Evolutionary conservation across 768 basidiomycete genomes (phyloP), one percentile per base, ranked within the genome.

Genomic region (Lepiota subincarnata): DNA sequence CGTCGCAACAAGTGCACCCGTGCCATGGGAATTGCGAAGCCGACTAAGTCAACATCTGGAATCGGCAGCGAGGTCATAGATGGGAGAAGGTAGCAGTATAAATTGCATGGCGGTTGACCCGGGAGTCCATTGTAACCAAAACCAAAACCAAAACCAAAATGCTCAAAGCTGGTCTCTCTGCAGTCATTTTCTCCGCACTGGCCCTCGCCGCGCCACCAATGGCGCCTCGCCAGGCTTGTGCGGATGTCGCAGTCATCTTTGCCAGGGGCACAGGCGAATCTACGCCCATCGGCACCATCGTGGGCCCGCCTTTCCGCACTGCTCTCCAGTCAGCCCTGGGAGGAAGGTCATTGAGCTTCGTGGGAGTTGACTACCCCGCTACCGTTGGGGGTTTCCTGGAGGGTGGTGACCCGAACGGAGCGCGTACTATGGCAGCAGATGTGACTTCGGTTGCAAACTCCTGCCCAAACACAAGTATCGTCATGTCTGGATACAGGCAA

Each of bases 331-430:
- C 53, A 5, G 66, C 67, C 0, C 53, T 74, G 8, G 67, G 62
- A 1, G 56, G 62, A 1, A 64, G 60, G 55, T 60, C 68, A 0
- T 60, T 73, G n/a, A 66, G 58, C 14, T 74, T 75, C 50, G 57
- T 62, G 8, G 73, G 72, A 12, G 67, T 75, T 18, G 48, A 67
- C 46, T 75, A 75, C 35, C 58, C 72, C 0, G 72, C 73, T 0
- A 60, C 50, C 20, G 57, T 73, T 19, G 61, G 60, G 14, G 71
- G 73, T 2, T 75, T 72, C 60, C 53, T 73, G 22, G 67, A 63
- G 26, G 72, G 73, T 0, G 73, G 73, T 20, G 68, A 72, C 50
- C 64, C 59, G 0, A 56, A 58, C 3, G 73, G 71, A 14, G 67
- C 70, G 0, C 55, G 58, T 16, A 71, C 67, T 16, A 73, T 73